Percentiles rank a stretch among this genome's conserved stretches.
These are phyloP conservation scores for Crithidia acanthocephali DNA, from an alignment of 208 protist genomes.

Conservation along the genomic window DNA sequence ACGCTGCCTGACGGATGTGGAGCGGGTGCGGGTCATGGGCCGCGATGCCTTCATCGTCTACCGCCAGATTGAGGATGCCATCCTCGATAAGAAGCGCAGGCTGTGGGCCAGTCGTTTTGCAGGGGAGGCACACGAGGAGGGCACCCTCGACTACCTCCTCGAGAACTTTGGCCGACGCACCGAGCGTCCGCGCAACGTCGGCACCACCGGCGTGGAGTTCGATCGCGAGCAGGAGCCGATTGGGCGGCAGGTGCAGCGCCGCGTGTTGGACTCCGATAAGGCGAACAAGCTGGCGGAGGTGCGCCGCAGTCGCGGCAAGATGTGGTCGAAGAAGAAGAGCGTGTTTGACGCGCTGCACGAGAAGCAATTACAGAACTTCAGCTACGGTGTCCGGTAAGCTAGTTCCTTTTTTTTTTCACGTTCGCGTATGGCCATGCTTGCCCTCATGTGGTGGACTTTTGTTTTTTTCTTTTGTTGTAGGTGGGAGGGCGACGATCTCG, in stretches of 20 bases:
- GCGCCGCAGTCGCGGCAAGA: slow-evolving; percentile 71
- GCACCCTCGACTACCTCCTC: slow-evolving; percentile 87
- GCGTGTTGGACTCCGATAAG: slow-evolving; percentile 87
- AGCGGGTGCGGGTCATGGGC: slow-evolving; percentile 77
- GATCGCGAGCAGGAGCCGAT: slow-evolving; percentile 93
- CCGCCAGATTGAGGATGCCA: slow-evolving; percentile 78
- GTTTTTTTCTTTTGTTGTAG: neutral
- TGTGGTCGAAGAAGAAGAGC: slow-evolving; percentile 88
- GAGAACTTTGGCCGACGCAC: slow-evolving; percentile 90
- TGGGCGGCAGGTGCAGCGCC: slow-evolving; percentile 88
- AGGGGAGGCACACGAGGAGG: slow-evolving; percentile 85
- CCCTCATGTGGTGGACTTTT: neutral
- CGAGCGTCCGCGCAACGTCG: slow-evolving; percentile 64
- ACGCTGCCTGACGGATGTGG: slow-evolving; percentile 64
- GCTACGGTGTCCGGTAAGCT: slow-evolving; percentile 71
- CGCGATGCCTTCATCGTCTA: slow-evolving; percentile 77
- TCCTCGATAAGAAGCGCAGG: slow-evolving; percentile 82
- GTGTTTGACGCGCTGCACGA: slow-evolving; percentile 86
- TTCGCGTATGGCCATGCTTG: neutral
- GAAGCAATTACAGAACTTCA: slow-evolving; percentile 89
- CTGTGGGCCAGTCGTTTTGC: slow-evolving; percentile 85
- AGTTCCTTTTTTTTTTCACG: slow-evolving; percentile 9
- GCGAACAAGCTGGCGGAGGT: slow-evolving; percentile 77
- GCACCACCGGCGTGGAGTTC: slow-evolving; percentile 86
- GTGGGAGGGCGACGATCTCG: neutral